phyloP scores from a whole-genome alignment of 2,329 filamentous ascomycete genomes.

The Fusarium proliferatum region DNA sequence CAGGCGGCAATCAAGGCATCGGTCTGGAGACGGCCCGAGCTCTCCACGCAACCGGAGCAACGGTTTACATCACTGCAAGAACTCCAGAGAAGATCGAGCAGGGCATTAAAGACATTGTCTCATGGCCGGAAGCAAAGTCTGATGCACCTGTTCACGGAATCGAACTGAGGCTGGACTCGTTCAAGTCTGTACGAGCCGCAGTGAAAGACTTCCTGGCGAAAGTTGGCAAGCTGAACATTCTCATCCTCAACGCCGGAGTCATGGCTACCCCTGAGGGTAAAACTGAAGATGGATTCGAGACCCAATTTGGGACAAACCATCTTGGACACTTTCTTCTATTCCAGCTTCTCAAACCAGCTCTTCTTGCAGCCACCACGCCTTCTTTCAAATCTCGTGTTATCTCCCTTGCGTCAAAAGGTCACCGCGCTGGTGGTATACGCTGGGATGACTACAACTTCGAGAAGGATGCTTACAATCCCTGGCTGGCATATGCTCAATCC shows the following conservation, averaged over 20 bases:
- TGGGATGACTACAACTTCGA: conserved; percentile 31
- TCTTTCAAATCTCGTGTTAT: conserved; percentile 60
- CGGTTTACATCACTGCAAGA: conserved; percentile 10
- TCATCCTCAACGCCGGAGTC: conserved; percentile 17
- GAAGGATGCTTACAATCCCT: conserved; percentile 17
- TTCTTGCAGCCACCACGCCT: conserved; percentile 54
- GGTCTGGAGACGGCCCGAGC: conserved; percentile 11
- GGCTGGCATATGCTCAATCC: conserved; percentile 32
- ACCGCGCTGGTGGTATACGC: conserved; percentile 39
- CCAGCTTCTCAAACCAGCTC: conserved; percentile 54
- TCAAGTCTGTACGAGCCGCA: background rate
- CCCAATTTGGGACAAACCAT: conserved; percentile 45
- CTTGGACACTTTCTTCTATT: conserved; percentile 45
- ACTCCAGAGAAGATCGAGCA: background rate
- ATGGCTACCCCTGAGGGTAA: conserved; percentile 22
- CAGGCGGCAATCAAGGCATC: conserved; percentile 17
- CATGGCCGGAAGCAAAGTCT: background rate
- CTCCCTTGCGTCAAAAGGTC: conserved; percentile 56
- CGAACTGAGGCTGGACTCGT: conserved; percentile 2
- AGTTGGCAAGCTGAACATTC: background rate
- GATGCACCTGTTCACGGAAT: background rate
- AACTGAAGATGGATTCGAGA: conserved; percentile 35
- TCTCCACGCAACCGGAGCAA: conserved; percentile 8
- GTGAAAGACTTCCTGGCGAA: background rate
- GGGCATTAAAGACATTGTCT: background rate